Evolutionary conservation across 345 rosid genomes (phyloP), one percentile per base, ranked within the genome.

Genomic region (Eucalyptus regnans): DNA sequence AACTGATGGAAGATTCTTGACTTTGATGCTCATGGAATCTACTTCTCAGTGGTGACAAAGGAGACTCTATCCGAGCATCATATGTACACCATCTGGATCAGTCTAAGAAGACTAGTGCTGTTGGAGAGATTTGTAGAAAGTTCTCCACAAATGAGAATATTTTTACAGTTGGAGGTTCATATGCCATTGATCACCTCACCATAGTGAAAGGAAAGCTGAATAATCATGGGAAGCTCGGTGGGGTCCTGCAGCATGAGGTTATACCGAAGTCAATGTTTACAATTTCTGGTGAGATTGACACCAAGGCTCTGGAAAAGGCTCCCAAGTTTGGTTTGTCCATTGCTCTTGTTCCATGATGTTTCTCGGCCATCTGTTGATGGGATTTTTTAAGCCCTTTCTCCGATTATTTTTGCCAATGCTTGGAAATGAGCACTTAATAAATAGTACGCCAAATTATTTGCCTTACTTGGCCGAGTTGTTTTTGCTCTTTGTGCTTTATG

Each of bases 71-170:
- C 84, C 95, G 90, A 91, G 98, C 95, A 56, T 94, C 99, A 2
- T 98, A 96, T 89, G 87, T 96, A 27, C 98, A 98, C 66, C 93
- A 95, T 90, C 88, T 96, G 46, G 99, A 96, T 88, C 91, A 91
- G 66, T 89, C 88, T 18, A 96, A 95, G 96, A 95, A 89, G 92
- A 94, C 91, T 29, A 91, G 97, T 89, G 94, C 92, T 86, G 98
- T 94, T 60, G 96, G 93, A n/a, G 99, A 98, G 93, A 92, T 96
- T 88, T 91, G 92, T 87, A 92, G 99, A 91, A 96, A 90, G 91
- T 96, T 98, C 90, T 95, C 99, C 12, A 95, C 98, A 9, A 98
- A 98, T 71, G 99, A 98, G 92, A 98, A 97, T 91, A 95, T 93
- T 8, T 92, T 97, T 31, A 96, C 99, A 1, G 95, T 97, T 87